Evolutionary conservation across 192 early-diverging fungal species (phyloP).

Genomic region (Jimgerdemannia lactiflua): DNA sequence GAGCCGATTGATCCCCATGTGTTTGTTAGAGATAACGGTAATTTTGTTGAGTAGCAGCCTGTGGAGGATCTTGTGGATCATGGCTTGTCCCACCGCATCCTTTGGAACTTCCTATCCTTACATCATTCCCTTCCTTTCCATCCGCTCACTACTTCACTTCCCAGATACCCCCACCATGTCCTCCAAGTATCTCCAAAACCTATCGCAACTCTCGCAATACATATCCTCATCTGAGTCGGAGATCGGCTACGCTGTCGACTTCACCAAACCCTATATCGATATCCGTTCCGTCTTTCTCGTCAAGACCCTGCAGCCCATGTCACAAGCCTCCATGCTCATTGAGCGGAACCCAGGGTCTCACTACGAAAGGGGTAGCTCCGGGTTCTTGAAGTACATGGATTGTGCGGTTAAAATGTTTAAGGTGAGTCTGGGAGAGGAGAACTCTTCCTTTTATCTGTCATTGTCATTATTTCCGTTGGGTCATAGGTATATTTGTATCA

Average conservation of each 20-base stretch:
- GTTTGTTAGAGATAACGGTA: neutral
- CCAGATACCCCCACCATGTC: neutral
- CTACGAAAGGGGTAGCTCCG: constrained; percentile 60
- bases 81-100: too few relatives aligned
- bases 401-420: constrained; percentile 59
- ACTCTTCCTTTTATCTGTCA: too few relatives aligned
- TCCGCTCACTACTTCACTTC: neutral
- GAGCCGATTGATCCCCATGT: constrained; percentile 34
- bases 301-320: constrained; percentile 48
- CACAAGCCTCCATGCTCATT: constrained; percentile 47
- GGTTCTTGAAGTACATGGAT: constrained; percentile 58
- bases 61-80: too few relatives aligned
- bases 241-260: constrained; percentile 45
- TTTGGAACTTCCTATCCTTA: neutral
- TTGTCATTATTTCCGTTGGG: too few relatives aligned
- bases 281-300: constrained; percentile 62
- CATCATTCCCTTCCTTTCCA: neutral
- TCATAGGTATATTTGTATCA: too few relatives aligned
- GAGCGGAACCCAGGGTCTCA: constrained; percentile 42
- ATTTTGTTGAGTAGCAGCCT: too few relatives aligned
- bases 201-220: constrained; percentile 44
- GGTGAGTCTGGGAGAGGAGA: constrained; percentile 29
- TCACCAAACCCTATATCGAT: constrained; percentile 63
- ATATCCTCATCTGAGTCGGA: constrained; percentile 45
- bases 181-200: neutral